These are phyloP conservation scores for Fusarium sulawesiense DNA, from an alignment of 2,329 filamentous ascomycete species.

Conservation along the genomic window DNA sequence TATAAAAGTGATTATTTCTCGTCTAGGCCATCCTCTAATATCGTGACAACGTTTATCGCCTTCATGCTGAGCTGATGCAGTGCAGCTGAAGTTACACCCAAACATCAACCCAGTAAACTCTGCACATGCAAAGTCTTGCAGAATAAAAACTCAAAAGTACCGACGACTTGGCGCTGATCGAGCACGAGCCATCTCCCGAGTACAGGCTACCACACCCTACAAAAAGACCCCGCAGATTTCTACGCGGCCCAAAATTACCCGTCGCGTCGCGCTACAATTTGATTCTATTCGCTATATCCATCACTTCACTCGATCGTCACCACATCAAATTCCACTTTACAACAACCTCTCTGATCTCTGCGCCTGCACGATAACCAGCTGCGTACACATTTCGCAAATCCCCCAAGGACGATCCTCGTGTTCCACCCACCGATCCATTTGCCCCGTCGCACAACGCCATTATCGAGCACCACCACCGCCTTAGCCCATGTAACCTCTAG, in stretches of 20 bases:
- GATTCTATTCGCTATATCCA: conserved; percentile 8
- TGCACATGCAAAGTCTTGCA: conserved; percentile 5
- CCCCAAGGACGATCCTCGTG: neutral
- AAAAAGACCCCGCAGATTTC: conserved; percentile 32
- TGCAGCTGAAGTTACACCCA: neutral
- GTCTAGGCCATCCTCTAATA: neutral
- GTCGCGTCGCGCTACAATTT: conserved; percentile 34
- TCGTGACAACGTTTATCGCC: neutral
- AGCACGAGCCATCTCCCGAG: conserved; percentile 35
- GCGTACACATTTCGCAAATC: neutral
- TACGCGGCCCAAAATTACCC: conserved; percentile 38
- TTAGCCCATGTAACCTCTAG: conserved; percentile 41
- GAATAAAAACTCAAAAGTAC: conserved; percentile 24
- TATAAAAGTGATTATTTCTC: neutral
- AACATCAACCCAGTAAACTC: neutral
- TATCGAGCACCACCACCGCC: conserved; percentile 8
- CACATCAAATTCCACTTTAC: neutral
- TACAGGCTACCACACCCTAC: neutral
- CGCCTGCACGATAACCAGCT: neutral
- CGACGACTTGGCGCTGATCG: conserved; percentile 24
- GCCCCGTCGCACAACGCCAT: conserved; percentile 4
- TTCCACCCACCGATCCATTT: neutral
- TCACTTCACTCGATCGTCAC: conserved; percentile 12
- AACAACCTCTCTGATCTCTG: neutral
- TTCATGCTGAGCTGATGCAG: neutral